phyloP scores from a whole-genome alignment of 2,329 filamentous ascomycete genomes.

The Talaromyces sp. region DNA sequence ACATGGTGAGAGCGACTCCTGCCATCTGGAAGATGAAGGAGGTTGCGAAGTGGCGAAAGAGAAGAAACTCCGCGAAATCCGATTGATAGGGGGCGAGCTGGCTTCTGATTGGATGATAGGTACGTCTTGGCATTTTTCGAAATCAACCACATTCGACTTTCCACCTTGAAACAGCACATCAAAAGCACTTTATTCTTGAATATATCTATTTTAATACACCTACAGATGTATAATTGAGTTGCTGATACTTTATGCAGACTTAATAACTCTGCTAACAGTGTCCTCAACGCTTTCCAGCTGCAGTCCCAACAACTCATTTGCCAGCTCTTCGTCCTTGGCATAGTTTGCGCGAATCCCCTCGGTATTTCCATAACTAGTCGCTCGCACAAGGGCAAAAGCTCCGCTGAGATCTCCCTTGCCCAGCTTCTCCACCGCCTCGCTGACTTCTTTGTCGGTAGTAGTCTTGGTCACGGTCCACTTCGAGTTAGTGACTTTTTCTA shows the following conservation, averaged over 20 bases:
- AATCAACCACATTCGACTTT: neutral
- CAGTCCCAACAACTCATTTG: constrained; percentile 19
- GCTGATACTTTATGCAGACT: neutral
- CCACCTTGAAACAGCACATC: neutral
- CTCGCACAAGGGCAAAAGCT: constrained; percentile 18
- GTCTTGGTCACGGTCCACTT: constrained; percentile 46
- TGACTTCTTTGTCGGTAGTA: constrained; percentile 21
- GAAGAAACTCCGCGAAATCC: neutral
- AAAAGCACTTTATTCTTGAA: neutral
- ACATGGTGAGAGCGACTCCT: neutral
- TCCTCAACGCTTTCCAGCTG: constrained; percentile 16
- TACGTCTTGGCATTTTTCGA: neutral
- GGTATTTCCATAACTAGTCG: constrained; percentile 16
- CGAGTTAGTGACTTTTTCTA: constrained; percentile 49
- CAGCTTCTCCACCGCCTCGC: constrained; percentile 15
- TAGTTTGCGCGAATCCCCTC: constrained; percentile 19
- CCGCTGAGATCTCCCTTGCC: constrained; percentile 18
- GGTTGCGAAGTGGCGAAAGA: neutral
- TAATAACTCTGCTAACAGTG: constrained; percentile 12
- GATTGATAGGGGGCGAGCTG: neutral
- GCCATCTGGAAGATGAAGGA: neutral
- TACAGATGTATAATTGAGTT: neutral
- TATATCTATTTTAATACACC: neutral
- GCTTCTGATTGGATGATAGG: neutral
- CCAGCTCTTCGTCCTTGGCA: constrained; percentile 17